A percentile compares a stretch with the other conserved stretches of the same genome.
Evolutionary conservation across 495 filamentous ascomycete genomes (phyloP).

Genomic region (Aspergillus nidulans): DNA sequence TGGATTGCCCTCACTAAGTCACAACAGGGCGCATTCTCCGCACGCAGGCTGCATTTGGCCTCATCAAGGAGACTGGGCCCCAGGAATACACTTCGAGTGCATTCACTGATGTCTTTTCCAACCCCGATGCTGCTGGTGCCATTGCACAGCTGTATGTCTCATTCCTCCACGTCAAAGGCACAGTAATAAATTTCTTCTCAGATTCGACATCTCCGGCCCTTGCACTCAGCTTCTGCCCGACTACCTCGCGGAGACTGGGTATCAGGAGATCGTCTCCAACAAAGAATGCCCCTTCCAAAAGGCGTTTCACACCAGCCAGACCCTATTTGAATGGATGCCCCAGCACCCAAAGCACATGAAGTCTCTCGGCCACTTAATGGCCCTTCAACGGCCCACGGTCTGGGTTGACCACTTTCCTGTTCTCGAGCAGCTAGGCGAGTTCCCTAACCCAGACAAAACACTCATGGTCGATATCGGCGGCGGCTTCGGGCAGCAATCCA

Average conservation of each 20-base stretch:
- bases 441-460: not conserved
- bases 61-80: not conserved
- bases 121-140: not conserved
- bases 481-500: slow-evolving; percentile 39
- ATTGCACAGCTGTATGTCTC: not conserved
- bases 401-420: slow-evolving; percentile 1
- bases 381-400: not conserved
- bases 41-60: not conserved
- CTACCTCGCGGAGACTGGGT: not conserved
- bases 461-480: slow-evolving; percentile 48
- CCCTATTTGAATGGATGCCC: not conserved
- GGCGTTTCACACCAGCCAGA: slow-evolving; percentile 23
- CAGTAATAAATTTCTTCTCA: too few species aligned
- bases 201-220: not conserved
- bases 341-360: not conserved
- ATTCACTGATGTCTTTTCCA: not conserved
- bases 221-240: not conserved
- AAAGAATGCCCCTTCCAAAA: slow-evolving; percentile 30
- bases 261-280: not conserved
- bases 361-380: not conserved
- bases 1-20: not conserved
- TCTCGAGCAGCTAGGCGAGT: not conserved
- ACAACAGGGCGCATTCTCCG: not conserved
- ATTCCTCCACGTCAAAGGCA: too few species aligned
- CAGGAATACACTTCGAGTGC: not conserved